These are phyloP conservation scores for Huntiella moniliformis DNA, from an alignment of 2,329 filamentous ascomycete species.

Conservation along the genomic window DNA sequence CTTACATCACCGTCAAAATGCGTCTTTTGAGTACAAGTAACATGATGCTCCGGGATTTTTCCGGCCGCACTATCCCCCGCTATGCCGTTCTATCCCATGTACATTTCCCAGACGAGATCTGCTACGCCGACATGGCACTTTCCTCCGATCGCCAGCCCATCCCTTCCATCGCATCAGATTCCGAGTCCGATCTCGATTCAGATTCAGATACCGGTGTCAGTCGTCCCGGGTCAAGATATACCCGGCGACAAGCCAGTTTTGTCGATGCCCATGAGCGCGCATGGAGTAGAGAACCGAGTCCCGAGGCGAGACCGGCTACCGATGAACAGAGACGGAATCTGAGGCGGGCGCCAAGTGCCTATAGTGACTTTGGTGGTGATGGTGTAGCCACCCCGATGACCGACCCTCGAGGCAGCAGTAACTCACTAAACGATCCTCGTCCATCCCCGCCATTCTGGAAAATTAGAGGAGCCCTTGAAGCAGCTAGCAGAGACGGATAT, in stretches of 20 bases:
- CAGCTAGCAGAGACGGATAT: constrained; percentile 12
- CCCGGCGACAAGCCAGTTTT: constrained; percentile 1
- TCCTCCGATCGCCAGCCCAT: neutral
- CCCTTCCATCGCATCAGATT: no score
- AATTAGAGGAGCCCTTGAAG: constrained; percentile 6
- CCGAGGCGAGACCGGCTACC: neutral
- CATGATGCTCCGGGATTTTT: constrained; percentile 9
- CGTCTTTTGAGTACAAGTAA: constrained; percentile 9
- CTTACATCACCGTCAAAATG: constrained; percentile 2
- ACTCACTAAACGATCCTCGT: neutral
- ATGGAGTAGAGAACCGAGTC: constrained; percentile 2
- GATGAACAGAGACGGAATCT: neutral
- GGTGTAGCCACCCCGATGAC: constrained; percentile 6
- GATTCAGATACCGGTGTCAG: neutral
- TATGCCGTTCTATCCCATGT: constrained; percentile 10
- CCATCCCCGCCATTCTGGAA: constrained; percentile 9
- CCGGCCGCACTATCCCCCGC: constrained; percentile 1
- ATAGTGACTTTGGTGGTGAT: constrained; percentile 6
- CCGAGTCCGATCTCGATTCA: neutral
- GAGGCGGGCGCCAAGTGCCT: constrained; percentile 2
- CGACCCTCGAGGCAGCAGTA: constrained; percentile 7
- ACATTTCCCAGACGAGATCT: constrained; percentile 7
- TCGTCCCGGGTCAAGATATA: neutral
- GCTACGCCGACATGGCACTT: constrained; percentile 7
- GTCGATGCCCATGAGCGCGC: neutral